These are phyloP conservation scores for Wickerhamiella kazuoi DNA, from an alignment of 805 yeast genomes.

Conservation along the genomic window DNA sequence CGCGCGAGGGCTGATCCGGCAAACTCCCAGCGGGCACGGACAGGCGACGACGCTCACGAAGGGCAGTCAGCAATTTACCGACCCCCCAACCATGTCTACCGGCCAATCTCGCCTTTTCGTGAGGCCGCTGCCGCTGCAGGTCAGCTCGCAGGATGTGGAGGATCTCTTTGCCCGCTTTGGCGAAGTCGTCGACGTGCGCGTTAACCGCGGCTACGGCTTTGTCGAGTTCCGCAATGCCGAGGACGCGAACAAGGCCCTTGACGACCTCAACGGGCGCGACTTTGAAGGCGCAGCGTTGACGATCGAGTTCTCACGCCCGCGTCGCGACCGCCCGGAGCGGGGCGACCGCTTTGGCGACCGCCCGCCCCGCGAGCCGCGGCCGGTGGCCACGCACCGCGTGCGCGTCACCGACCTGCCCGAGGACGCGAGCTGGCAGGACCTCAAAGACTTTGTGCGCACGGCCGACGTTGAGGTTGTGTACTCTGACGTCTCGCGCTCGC, in stretches of 20 bases:
- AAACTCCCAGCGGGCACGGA: no score
- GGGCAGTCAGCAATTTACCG: background rate
- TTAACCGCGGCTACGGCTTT: conserved; percentile 49
- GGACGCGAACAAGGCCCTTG: conserved; percentile 47
- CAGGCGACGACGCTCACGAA: no score
- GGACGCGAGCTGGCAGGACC: conserved; percentile 35
- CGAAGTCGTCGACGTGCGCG: conserved; percentile 34
- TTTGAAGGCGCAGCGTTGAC: conserved; percentile 21
- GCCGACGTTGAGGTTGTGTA: conserved; percentile 26
- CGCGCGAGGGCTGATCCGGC: no score
- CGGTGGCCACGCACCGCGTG: conserved; percentile 14
- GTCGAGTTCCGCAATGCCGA: conserved; percentile 40
- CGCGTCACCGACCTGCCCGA: conserved; percentile 8
- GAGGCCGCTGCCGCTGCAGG: conserved; percentile 14
- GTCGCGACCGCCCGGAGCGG: conserved; percentile 14
- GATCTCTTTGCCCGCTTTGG: conserved; percentile 35
- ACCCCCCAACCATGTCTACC: background rate
- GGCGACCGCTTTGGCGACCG: conserved; percentile 14
- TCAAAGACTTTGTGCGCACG: conserved; percentile 48
- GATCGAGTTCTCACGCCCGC: conserved; percentile 21
- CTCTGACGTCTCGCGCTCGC: conserved; percentile 22
- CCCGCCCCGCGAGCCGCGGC: conserved; percentile 10
- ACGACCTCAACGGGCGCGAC: conserved; percentile 28
- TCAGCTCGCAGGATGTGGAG: conserved; percentile 26
- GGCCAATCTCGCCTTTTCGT: conserved; percentile 12